Evolutionary conservation across 2,329 filamentous ascomycete species (phyloP).

Genomic region (Neocatenulostroma microsporum): DNA sequence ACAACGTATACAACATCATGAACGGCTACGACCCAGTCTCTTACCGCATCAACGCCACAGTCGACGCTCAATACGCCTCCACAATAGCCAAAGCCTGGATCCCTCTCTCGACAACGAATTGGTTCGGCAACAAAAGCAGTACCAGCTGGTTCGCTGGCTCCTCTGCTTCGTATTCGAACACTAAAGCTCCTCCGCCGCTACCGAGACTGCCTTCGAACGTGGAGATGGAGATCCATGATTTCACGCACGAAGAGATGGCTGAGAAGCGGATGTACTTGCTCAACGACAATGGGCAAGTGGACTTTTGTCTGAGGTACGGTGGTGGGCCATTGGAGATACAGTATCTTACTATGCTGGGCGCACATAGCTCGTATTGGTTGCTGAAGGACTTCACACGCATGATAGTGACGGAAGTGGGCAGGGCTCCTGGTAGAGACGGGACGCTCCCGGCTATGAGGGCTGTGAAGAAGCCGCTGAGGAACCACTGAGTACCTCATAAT

Average conservation of each 20-base stretch:
- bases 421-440: constrained; percentile 58
- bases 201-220: constrained; percentile 47
- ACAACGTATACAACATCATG: constrained; percentile 95
- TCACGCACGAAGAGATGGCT: constrained; percentile 82
- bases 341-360: constrained; percentile 93
- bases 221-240: constrained; percentile 95
- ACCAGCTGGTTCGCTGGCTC: constrained; percentile 34
- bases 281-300: constrained; percentile 95
- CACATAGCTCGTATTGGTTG: constrained; percentile 91
- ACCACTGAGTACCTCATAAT: no score
- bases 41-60: constrained; percentile 85
- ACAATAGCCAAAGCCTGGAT: constrained; percentile 71
- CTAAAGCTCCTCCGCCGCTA: constrained; percentile 28
- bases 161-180: no score
- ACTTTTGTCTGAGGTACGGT: constrained; percentile 77
- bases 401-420: constrained; percentile 78
- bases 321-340: constrained; percentile 87
- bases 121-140: constrained; percentile 31
- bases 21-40: constrained; percentile 72
- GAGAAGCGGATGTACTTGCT: constrained; percentile 80
- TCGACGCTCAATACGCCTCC: constrained; percentile 71
- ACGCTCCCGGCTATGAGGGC: constrained; percentile 50
- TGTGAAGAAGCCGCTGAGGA: constrained; percentile 40
- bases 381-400: constrained; percentile 82
- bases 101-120: constrained; percentile 57